phyloP scores from a whole-genome alignment of 306 rosid genomes.

The Cicer pinnatifidum region DNA sequence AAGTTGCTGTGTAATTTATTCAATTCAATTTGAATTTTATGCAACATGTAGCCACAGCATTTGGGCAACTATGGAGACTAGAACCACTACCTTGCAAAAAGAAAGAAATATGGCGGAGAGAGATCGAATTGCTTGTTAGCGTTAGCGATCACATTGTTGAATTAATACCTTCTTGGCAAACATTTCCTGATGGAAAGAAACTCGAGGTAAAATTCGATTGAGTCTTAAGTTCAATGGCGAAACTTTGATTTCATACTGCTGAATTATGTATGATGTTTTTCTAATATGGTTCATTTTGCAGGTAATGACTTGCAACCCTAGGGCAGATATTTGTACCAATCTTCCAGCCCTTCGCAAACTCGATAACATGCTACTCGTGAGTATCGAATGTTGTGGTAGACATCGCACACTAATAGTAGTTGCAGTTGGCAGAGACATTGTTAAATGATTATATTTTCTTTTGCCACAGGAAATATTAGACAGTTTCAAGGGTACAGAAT shows the following conservation, averaged over 20 bases:
- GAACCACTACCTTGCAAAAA: conserved; percentile 72
- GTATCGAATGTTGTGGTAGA: conserved; percentile 39
- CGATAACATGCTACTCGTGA: conserved; percentile 94
- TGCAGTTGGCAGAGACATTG: neutral
- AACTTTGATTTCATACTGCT: neutral
- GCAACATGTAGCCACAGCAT: conserved; percentile 67
- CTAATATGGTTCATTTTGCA: conserved; percentile 53
- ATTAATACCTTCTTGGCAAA: conserved; percentile 82
- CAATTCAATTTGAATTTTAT: conserved; percentile 34
- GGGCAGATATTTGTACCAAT: conserved; percentile 85
- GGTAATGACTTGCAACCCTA: conserved; percentile 98
- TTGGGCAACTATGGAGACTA: conserved; percentile 93
- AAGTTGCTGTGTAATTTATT: neutral
- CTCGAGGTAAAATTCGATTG: conserved; percentile 66
- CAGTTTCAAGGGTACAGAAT: conserved; percentile 65
- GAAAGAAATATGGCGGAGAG: conserved; percentile 87
- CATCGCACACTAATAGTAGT: conserved; percentile 2
- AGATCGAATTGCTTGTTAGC: conserved; percentile 85
- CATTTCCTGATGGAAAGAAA: conserved; percentile 88
- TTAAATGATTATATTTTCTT: conserved; percentile 11
- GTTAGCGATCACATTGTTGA: conserved; percentile 90
- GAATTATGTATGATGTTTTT: conserved; percentile 50
- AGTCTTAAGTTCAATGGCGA: conserved; percentile 10
- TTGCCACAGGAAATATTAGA: conserved; percentile 74
- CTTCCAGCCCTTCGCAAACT: conserved; percentile 94